A percentile compares a stretch with the other conserved stretches of the same genome.
These are phyloP conservation scores for Lunularia cruciata DNA, from an alignment of 225 moss, liverwort and hornwort species.

Conservation along the genomic window DNA sequence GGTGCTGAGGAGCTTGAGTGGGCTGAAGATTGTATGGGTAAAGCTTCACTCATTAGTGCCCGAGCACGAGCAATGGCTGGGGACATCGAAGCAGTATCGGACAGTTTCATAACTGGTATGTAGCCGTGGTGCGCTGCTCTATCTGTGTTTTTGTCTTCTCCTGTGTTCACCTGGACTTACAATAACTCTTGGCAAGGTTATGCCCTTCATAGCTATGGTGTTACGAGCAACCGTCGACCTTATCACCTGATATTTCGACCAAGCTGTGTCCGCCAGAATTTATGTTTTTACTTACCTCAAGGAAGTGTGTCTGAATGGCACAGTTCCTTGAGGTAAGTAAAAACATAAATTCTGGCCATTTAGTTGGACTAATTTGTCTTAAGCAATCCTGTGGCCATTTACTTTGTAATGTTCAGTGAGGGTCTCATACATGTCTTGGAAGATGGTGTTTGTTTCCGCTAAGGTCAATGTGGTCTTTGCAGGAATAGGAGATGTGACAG, in stretches of 20 bases:
- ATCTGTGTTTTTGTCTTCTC: not conserved
- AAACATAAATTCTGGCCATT: too few relatives aligned
- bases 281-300: too few relatives aligned
- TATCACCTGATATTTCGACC: not conserved
- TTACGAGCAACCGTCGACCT: not conserved
- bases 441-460: too few relatives aligned
- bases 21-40: slow-evolving; percentile 76
- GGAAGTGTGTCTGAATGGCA: too few relatives aligned
- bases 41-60: slow-evolving; percentile 68
- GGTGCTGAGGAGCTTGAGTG: slow-evolving; percentile 62
- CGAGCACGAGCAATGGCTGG: slow-evolving; percentile 78
- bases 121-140: not conserved
- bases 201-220: too few relatives aligned
- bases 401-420: too few relatives aligned
- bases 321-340: too few relatives aligned
- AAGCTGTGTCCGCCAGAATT: too few relatives aligned
- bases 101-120: slow-evolving; percentile 85
- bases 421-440: too few relatives aligned
- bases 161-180: not conserved
- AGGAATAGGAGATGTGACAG: slow-evolving; percentile 78
- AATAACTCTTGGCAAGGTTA: not conserved
- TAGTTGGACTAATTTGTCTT: too few relatives aligned
- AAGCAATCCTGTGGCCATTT: too few relatives aligned
- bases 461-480: too few relatives aligned
- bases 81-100: slow-evolving; percentile 88